phyloP scores from a whole-genome alignment of 1,284 basidiomycete species.

The Apiotrichum brassicae region DNA sequence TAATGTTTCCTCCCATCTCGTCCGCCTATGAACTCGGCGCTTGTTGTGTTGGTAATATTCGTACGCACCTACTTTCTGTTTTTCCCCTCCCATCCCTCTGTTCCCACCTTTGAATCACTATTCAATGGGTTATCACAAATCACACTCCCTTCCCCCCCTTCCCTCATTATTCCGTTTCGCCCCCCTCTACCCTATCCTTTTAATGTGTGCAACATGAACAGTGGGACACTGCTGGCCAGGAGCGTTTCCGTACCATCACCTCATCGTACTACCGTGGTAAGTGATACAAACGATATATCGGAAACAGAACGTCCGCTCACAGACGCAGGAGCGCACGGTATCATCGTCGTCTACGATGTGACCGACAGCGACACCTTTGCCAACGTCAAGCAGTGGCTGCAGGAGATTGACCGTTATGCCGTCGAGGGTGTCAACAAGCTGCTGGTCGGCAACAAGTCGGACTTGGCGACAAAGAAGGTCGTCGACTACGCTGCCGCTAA shows the following conservation, averaged over 20 bases:
- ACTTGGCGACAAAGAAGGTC: conserved; percentile 96
- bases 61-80: conserved; percentile 17
- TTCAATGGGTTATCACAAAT: neutral
- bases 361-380: conserved; percentile 85
- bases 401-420: conserved; percentile 98
- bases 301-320: no score
- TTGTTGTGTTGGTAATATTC: conserved; percentile 20
- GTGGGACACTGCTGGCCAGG: conserved; percentile 99
- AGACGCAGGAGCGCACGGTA: conserved; percentile 84
- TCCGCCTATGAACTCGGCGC: conserved; percentile 27
- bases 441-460: conserved; percentile 96
- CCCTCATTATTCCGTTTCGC: conserved; percentile 11
- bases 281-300: no score
- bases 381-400: conserved; percentile 99
- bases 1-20: conserved; percentile 6
- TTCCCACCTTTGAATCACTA: neutral
- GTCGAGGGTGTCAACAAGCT: conserved; percentile 98
- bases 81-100: neutral
- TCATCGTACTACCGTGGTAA: conserved; percentile 81
- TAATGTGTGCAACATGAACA: conserved; percentile 42
- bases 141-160: conserved; percentile 8
- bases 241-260: conserved; percentile 95
- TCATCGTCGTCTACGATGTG: conserved; percentile 98
- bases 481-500: conserved; percentile 97
- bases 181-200: conserved; percentile 16